Percentiles rank a stretch among this genome's conserved stretches.
Conservation (phyloP, 331 rosid species). For the Rhamnella rubrinervis region DNA sequence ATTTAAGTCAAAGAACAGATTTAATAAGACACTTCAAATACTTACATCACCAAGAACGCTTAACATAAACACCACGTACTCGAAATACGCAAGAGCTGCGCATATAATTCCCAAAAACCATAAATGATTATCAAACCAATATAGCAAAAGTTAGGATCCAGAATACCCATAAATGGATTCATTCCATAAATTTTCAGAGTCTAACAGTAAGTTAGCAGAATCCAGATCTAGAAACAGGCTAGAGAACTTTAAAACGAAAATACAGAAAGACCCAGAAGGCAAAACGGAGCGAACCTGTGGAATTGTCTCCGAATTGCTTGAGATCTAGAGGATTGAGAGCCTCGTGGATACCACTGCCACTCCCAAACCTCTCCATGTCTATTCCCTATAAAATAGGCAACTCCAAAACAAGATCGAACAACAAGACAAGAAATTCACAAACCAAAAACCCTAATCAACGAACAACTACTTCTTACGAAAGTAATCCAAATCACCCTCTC, state of each 20-base stretch:
- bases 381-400: conserved; percentile 10
- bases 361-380: conserved; percentile 72
- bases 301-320: conserved; percentile 42
- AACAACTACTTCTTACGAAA: conserved; percentile 16
- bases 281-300: conserved; percentile 49
- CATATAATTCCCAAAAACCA: not conserved
- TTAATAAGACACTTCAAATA: not conserved
- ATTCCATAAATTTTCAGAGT: not conserved
- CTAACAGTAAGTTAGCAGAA: conserved; percentile 2
- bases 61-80: not conserved
- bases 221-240: conserved; percentile 21
- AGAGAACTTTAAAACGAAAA: conserved; percentile 2
- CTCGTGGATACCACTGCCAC: conserved; percentile 53
- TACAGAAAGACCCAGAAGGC: not conserved
- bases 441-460: conserved; percentile 28
- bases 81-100: not conserved
- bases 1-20: conserved; percentile 16
- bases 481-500: conserved; percentile 21
- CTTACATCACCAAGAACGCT: not conserved
- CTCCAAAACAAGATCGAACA: conserved; percentile 5
- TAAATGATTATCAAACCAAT: not conserved
- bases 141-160: not conserved
- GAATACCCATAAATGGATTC: not conserved
- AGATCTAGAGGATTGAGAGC: conserved; percentile 51
- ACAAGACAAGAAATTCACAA: conserved; percentile 24